Base-by-base conservation (phyloP, 2,329 filamentous ascomycete species). In the Fusarium sp. region DNA sequence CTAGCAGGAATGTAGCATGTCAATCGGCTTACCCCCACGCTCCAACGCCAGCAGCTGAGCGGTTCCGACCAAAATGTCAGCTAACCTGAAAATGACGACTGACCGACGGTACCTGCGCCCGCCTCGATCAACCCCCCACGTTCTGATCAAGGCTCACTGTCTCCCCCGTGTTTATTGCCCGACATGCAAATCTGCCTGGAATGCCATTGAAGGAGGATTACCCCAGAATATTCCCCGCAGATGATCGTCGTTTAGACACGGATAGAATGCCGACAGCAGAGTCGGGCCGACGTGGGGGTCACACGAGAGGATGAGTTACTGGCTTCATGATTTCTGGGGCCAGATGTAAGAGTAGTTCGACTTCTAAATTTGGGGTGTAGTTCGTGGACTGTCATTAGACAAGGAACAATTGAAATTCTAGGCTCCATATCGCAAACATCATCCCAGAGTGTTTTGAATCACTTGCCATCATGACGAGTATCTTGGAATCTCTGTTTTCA, bases 401-500 rank as follows among this genome's bases (percentile, higher is more conserved):
- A 6, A 15, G 13, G 15, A 15, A 15, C 0, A 18, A 5, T 11
- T n/a, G 15, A 41, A 4, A 8, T 12, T 13, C 11, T 20, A 0
- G 11, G 15, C 47, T 34, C 48, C 17, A 6, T 7, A 20, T 36
- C 13, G 4, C 17, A 26, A 3, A 34, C 17, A 8, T 51, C 6
- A 15, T 6, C 8, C 1, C 17, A 24, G 5, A 28, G 5, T 7
- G 10, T 6, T 4, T 17, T 12, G 9, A 13, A 32, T 26, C 14
- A 28, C 4, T 18, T 15, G 17, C 1, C 15, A 12, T 3, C 3
- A 62, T 65, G 62, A 8, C 45, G 4, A 51, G 14, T 14, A 44
- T 45, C 15, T 15, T 65, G 30, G 56, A 65, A n/a, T 44, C 39
- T 13, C 8, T 86, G 48, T 90, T 90, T 79, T 89, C 87, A 2